Evolutionary conservation across 495 filamentous ascomycete genomes (phyloP).

Genomic region (Aspergillus carlsbadensis): DNA sequence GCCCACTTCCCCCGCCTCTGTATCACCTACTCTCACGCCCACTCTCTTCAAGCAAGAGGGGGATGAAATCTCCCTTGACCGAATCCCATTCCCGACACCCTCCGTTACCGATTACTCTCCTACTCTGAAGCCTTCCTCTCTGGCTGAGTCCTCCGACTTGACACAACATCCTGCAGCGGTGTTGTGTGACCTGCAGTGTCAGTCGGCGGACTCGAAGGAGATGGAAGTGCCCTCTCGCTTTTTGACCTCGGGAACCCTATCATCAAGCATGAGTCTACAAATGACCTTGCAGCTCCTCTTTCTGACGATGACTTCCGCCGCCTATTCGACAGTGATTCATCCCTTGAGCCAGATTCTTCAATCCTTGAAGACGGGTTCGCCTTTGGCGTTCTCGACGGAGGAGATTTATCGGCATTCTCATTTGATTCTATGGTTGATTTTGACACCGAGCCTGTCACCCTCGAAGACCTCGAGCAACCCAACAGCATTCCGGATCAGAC

Average conservation of each 20-base stretch:
- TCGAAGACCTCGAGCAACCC: conserved; percentile 48
- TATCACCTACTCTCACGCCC: conserved; percentile 47
- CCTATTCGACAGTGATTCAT: conserved; percentile 67
- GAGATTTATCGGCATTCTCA: conserved; percentile 63
- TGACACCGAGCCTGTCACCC: conserved; percentile 58
- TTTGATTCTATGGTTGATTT: conserved; percentile 85
- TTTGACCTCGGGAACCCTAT: conserved; percentile 52
- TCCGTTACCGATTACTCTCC: conserved; percentile 50
- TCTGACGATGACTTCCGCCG: conserved; percentile 66
- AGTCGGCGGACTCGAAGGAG: conserved; percentile 68
- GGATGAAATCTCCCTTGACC: conserved; percentile 49
- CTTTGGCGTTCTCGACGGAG: conserved; percentile 60
- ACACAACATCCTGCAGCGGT: conserved; percentile 99
- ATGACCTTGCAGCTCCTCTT: conserved; percentile 54
- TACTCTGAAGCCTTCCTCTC: conserved; percentile 49
- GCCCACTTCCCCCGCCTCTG: conserved; percentile 34
- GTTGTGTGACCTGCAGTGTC: conserved; percentile 99
- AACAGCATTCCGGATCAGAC: conserved; percentile 55
- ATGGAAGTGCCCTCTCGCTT: conserved; percentile 51
- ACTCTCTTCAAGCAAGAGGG: conserved; percentile 58
- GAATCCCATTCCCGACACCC: conserved; percentile 50
- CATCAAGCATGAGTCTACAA: conserved; percentile 41
- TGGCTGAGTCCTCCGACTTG: conserved; percentile 76
- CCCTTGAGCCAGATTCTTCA: conserved; percentile 70
- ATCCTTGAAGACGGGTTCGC: conserved; percentile 74